Evolutionary conservation across 73 alveolate genomes (phyloP).

Genomic region (Paramecium primaurelia): DNA sequence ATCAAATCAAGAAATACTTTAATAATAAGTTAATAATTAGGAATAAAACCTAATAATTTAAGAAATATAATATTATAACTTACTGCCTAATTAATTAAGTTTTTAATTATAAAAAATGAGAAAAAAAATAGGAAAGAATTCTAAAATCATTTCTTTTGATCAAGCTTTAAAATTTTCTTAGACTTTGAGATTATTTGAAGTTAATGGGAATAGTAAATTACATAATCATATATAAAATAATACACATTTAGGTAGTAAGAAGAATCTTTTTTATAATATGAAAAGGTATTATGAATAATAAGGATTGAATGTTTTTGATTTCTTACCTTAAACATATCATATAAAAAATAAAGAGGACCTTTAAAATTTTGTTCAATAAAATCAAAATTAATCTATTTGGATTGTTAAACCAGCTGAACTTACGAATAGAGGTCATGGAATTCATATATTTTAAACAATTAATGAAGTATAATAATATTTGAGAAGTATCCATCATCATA

Average conservation of each 20-base stretch:
- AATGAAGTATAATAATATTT: conserved; percentile 26
- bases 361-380: conserved; percentile 35
- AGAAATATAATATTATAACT: background rate
- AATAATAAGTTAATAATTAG: background rate
- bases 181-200: background rate
- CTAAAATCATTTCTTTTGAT: background rate
- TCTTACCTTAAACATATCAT: conserved; percentile 81
- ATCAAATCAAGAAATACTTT: background rate
- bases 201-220: background rate
- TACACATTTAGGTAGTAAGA: conserved; percentile 45
- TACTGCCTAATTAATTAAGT: background rate
- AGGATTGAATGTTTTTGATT: conserved; percentile 69
- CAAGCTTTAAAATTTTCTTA: background rate
- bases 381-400: conserved; percentile 54
- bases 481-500: conserved; percentile 56
- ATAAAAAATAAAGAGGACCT: conserved; percentile 54
- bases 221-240: conserved; percentile 51
- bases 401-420: conserved; percentile 69
- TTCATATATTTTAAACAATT: background rate
- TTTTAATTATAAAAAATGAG: background rate
- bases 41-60: background rate
- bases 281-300: conserved; percentile 69
- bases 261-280: conserved; percentile 73
- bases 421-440: conserved; percentile 68
- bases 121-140: background rate